Evolutionary conservation across 805 yeast genomes (phyloP).

Genomic region (Huiozyma naganishii): DNA sequence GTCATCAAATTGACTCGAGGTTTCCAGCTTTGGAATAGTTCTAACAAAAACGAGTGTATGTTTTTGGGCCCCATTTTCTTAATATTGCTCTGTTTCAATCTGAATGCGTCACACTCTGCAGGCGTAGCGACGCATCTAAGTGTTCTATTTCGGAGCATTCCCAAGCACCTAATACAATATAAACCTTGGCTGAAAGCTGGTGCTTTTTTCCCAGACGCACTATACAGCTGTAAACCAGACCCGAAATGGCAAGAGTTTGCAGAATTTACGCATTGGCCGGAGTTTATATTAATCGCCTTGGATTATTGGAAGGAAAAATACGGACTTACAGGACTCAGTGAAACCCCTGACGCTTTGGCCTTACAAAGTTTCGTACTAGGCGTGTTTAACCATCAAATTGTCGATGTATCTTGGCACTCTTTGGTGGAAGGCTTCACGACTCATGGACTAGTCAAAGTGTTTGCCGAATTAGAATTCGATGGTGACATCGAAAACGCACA

Average conservation of each 20-base stretch:
- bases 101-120: slow-evolving; percentile 5
- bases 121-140: slow-evolving; percentile 19
- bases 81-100: too few relatives aligned
- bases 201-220: slow-evolving; percentile 59
- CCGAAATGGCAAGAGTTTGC: slow-evolving; percentile 33
- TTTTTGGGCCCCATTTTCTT: too few relatives aligned
- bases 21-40: too few relatives aligned
- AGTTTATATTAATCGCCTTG: slow-evolving; percentile 41
- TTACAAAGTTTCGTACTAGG: slow-evolving; percentile 51
- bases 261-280: slow-evolving; percentile 65
- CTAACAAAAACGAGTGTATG: too few relatives aligned
- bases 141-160: slow-evolving; percentile 15
- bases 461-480: slow-evolving; percentile 44
- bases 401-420: slow-evolving; percentile 64
- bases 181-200: slow-evolving; percentile 40
- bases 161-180: slow-evolving; percentile 25
- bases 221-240: slow-evolving; percentile 48
- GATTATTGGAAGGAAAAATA: slow-evolving; percentile 31
- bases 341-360: slow-evolving; percentile 17
- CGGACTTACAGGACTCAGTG: slow-evolving; percentile 1
- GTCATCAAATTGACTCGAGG: too few relatives aligned
- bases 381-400: slow-evolving; percentile 48
- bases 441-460: slow-evolving; percentile 40
- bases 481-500: slow-evolving; percentile 44
- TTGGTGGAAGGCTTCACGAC: slow-evolving; percentile 27